Evolutionary conservation across 768 basidiomycete species (phyloP).

Genomic region (Pholiota molesta): DNA sequence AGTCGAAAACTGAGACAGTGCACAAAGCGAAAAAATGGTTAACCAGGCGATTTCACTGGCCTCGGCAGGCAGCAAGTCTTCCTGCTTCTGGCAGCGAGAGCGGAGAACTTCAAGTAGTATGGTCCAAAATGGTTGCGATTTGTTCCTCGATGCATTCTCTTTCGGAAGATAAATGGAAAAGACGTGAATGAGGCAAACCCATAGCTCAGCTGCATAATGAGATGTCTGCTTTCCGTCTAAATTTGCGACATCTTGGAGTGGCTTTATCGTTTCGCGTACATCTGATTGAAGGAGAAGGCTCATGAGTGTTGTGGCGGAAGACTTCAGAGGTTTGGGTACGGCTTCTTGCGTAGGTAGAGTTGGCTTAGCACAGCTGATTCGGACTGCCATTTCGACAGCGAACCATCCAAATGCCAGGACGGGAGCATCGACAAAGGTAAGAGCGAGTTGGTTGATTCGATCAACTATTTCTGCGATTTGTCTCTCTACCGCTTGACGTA

Average conservation of each 20-base stretch:
- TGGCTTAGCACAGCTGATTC: conserved; percentile 31
- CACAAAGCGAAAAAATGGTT: conserved; percentile 66
- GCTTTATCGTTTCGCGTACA: conserved; percentile 45
- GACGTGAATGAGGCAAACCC: conserved; percentile 77
- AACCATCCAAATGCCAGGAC: conserved; percentile 64
- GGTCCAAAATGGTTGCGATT: conserved; percentile 47
- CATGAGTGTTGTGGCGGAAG: conserved; percentile 44
- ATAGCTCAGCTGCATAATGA: conserved; percentile 61
- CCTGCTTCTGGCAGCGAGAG: conserved; percentile 18
- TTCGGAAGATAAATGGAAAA: conserved; percentile 28
- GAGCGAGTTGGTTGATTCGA: conserved; percentile 38
- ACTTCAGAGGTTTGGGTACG: conserved; percentile 22
- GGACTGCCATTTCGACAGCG: conserved; percentile 55
- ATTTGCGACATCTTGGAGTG: conserved; percentile 35
- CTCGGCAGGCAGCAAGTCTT: conserved; percentile 31
- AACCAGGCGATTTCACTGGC: conserved; percentile 76
- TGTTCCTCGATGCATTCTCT: conserved; percentile 14
- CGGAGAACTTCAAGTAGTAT: conserved; percentile 33
- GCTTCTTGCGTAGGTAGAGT: neutral
- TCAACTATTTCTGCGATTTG: conserved; percentile 40
- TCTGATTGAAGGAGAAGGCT: conserved; percentile 56
- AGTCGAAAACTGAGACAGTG: conserved; percentile 78
- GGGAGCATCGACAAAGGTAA: conserved; percentile 37
- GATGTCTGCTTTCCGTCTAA: conserved; percentile 40
- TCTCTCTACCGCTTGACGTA: conserved; percentile 37